Evolutionary conservation across 1,284 basidiomycete species (phyloP).

Genomic region (Ganoderma leucocontextum): DNA sequence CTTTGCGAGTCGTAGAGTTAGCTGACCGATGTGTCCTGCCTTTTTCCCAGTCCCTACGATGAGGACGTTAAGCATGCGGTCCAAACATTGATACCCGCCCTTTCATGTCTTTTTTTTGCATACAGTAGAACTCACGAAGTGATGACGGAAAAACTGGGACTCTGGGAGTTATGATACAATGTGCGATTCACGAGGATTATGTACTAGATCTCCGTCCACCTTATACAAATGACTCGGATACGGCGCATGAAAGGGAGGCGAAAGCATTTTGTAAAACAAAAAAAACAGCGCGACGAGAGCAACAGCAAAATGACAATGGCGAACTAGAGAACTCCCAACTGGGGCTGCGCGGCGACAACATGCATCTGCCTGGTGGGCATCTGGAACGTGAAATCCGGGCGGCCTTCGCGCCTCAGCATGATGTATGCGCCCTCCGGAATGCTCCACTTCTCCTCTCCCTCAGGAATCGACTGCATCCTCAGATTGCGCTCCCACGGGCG

Average conservation of each 20-base stretch:
- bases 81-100: constrained; percentile 40
- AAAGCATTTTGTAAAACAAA: no score
- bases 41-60: constrained; percentile 64
- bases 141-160: not conserved
- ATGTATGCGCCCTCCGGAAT: constrained; percentile 2
- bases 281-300: not conserved
- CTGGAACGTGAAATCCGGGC: constrained; percentile 6
- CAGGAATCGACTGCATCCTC: not conserved
- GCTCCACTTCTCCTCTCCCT: constrained; percentile 13
- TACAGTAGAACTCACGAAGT: not conserved
- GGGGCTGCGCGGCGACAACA: not conserved
- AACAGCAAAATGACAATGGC: not conserved
- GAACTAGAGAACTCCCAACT: not conserved
- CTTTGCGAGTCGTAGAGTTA: not conserved
- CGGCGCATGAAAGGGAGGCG: no score
- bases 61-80: constrained; percentile 72
- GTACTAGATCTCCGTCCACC: not conserved
- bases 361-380: not conserved
- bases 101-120: not conserved
- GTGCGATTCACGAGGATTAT: not conserved
- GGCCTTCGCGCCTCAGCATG: not conserved
- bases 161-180: not conserved
- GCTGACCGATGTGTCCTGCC: not conserved
- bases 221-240: not conserved
- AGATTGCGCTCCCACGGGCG: constrained; percentile 6